Percentiles rank a stretch among this genome's conserved stretches.
Evolutionary conservation across 1,284 basidiomycete species (phyloP).

Genomic region (Ceratobasidium papillatum): DNA sequence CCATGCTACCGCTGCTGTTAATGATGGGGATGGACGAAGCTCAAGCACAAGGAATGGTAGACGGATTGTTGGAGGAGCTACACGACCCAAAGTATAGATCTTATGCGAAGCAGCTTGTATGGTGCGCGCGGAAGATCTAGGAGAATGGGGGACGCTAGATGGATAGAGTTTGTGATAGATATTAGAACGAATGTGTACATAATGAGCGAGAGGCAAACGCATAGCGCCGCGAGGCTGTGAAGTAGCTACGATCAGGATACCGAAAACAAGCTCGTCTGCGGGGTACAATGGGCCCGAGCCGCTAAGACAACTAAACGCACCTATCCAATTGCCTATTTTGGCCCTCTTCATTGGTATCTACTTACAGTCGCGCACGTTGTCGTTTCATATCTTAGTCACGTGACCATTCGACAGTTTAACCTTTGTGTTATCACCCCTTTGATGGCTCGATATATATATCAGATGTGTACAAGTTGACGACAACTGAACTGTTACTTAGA

Average conservation of each 20-base stretch:
- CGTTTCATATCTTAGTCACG: background rate
- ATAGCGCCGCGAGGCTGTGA: too few species aligned
- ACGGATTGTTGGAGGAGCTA: background rate
- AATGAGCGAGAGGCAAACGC: background rate
- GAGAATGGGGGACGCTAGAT: too few species aligned
- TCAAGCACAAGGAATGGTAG: background rate
- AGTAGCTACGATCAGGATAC: background rate
- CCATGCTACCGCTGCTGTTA: background rate
- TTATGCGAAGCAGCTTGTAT: background rate
- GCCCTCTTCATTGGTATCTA: background rate
- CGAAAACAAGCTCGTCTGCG: background rate
- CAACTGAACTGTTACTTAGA: background rate
- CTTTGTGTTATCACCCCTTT: conserved; percentile 1
- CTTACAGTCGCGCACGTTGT: background rate
- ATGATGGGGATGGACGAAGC: background rate
- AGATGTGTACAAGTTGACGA: background rate
- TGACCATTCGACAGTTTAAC: background rate
- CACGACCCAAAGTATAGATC: background rate
- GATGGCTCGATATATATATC: background rate
- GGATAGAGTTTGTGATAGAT: too few species aligned
- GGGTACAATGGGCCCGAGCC: background rate
- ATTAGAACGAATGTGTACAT: background rate
- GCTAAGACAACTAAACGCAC: background rate
- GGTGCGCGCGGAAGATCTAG: too few species aligned
- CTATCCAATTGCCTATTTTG: background rate